Evolutionary conservation across 495 filamentous ascomycete genomes (phyloP).

Genomic region (Penicillium steckii): DNA sequence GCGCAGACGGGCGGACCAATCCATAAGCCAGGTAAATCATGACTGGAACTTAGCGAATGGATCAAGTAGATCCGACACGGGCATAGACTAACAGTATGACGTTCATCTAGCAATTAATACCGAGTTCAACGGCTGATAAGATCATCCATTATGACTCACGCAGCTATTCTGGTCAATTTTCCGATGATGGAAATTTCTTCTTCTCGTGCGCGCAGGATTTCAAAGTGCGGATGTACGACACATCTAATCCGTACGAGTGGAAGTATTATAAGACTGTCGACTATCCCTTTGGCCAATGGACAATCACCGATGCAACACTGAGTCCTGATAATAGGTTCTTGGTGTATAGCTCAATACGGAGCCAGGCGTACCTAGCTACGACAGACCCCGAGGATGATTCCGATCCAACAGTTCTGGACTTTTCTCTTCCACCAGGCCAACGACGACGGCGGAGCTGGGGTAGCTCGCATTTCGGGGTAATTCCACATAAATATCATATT

Average conservation of each 20-base stretch:
- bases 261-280: slow-evolving; percentile 90
- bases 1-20: slow-evolving; percentile 53
- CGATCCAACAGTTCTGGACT: slow-evolving; percentile 74
- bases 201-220: slow-evolving; percentile 95
- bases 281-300: slow-evolving; percentile 89
- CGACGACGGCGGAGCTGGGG: slow-evolving; percentile 37
- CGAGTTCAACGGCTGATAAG: slow-evolving; percentile 75
- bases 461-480: slow-evolving; percentile 52
- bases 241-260: slow-evolving; percentile 93
- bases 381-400: slow-evolving; percentile 80
- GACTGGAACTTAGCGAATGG: not conserved
- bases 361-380: slow-evolving; percentile 76
- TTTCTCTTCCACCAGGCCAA: slow-evolving; percentile 51
- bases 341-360: slow-evolving; percentile 83
- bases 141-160: slow-evolving; percentile 82
- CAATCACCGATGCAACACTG: slow-evolving; percentile 88
- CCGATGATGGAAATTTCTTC: slow-evolving; percentile 95
- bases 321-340: slow-evolving; percentile 91
- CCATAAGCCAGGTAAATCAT: slow-evolving; percentile 62
- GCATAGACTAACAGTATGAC: slow-evolving; percentile 27
- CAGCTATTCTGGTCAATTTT: slow-evolving; percentile 95
- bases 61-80: not conserved
- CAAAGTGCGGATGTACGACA: slow-evolving; percentile 94
- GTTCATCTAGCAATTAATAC: slow-evolving; percentile 46
- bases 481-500: slow-evolving; percentile 10